These are phyloP conservation scores for Verruconis gallopava DNA, from an alignment of 2,329 filamentous ascomycete species.

Conservation along the genomic window DNA sequence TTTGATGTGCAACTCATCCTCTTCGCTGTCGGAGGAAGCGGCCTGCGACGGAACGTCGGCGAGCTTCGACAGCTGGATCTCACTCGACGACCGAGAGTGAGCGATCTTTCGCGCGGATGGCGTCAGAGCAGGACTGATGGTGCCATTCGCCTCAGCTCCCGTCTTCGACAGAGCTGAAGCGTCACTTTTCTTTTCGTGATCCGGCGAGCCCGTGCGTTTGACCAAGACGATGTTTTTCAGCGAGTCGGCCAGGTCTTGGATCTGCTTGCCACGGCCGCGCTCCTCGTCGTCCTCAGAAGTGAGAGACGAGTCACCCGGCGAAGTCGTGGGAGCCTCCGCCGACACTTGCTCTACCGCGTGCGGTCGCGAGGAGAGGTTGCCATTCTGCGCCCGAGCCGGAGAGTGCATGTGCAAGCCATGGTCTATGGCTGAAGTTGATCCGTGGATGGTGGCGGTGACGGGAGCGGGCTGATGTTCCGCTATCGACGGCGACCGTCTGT, in stretches of 20 bases:
- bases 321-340: neutral
- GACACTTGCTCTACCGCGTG: neutral
- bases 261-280: constrained; percentile 5
- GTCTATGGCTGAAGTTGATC: neutral
- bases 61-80: constrained; percentile 37
- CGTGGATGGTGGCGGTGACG: constrained; percentile 54
- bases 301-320: neutral
- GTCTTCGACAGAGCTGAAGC: neutral
- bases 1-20: constrained; percentile 49
- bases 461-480: constrained; percentile 71
- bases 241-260: constrained; percentile 3
- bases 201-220: neutral
- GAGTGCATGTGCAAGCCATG: too few relatives aligned
- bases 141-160: constrained; percentile 12
- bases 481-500: constrained; percentile 44
- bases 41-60: constrained; percentile 31
- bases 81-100: constrained; percentile 47
- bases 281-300: constrained; percentile 12
- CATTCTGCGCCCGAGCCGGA: too few relatives aligned
- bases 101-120: constrained; percentile 46
- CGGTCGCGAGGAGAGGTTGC: neutral
- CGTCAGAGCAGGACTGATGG: constrained; percentile 30
- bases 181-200: neutral
- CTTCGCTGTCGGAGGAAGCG: constrained; percentile 37
- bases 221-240: constrained; percentile 12